Evolutionary conservation across 805 yeast genomes (phyloP).

Genomic region (Candida bentonensis): DNA sequence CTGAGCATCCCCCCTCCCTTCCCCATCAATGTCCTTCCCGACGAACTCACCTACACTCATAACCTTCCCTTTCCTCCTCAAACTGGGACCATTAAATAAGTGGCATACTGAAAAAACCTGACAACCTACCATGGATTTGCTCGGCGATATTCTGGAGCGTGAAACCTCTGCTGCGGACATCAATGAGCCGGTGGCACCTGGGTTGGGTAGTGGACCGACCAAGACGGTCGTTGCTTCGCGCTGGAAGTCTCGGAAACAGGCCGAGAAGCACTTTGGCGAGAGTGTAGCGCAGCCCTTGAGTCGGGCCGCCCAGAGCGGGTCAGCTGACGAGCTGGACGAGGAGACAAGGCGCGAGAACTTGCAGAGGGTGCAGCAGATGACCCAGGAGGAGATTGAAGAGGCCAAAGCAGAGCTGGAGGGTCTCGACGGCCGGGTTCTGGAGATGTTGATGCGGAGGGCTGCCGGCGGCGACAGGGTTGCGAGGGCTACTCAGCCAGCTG

Average conservation of each 20-base stretch:
- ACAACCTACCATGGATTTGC: constrained; percentile 55
- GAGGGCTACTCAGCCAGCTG: not conserved
- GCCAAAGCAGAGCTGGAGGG: constrained; percentile 55
- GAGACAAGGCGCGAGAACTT: constrained; percentile 69
- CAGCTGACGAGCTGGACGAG: constrained; percentile 31
- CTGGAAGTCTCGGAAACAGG: constrained; percentile 1
- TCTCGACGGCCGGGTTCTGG: constrained; percentile 55
- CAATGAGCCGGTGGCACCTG: constrained; percentile 1
- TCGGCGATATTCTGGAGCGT: constrained; percentile 60
- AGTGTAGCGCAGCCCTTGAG: not conserved
- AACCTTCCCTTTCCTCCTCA: too few species aligned
- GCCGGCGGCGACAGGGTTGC: constrained; percentile 26
- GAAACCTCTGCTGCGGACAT: not conserved
- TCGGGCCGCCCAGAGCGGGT: not conserved
- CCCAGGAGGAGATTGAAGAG: constrained; percentile 44
- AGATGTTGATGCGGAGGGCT: constrained; percentile 25
- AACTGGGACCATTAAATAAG: too few species aligned
- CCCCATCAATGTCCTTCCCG: too few species aligned
- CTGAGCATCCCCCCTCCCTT: too few species aligned
- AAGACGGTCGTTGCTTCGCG: not conserved
- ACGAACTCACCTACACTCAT: too few species aligned
- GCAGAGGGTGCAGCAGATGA: constrained; percentile 45
- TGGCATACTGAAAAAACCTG: too few species aligned
- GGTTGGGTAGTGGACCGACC: not conserved
- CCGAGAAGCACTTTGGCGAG: not conserved